Evolutionary conservation across 2,329 filamentous ascomycete genomes (phyloP), one percentile per base, ranked within the genome.

Genomic region (Fusarium drepaniforme): DNA sequence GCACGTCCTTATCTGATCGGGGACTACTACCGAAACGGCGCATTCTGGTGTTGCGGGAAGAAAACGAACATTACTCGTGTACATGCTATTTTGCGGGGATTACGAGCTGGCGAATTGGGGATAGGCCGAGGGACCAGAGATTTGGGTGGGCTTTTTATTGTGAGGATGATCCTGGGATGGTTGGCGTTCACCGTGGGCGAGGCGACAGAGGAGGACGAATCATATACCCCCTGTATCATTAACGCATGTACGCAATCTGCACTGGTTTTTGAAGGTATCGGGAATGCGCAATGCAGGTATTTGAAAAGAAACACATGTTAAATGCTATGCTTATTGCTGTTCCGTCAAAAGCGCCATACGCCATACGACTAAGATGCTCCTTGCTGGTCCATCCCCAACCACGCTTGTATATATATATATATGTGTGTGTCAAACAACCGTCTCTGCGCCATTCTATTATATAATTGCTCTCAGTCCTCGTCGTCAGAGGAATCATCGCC

Each of bases 401-500:
- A 6, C 9, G 33, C 40, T 18, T 23, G 4, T 64, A 35, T 35
- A 13, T 35, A 3, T 63, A 33, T 33, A 9, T 33, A 4, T 64
- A 38, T 28, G 23, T 1, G 12, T 37, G 11, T 28, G 5, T 42
- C 53, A 59, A 40, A 40, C 23, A 40, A 25, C 56, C 35, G 35
- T n/a, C 35, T 18, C 30, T 38, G 21, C 35, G 33, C 35, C 21
- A 13, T 9, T 35, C 13, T 56, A 33, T 44, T 33, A 15, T 23
- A 57, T 25, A 53, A 37, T 58, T 58, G 42, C 42, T 58, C 66
- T 74, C 46, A 78, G 28, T 78, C 73, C 23, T 81, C 82, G 5
- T 84, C 82, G 58, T 82, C 80, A 6, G 81, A 83, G 6, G 75
- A 82, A 59, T 82, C 81, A 44, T 80, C 80, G n/a, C 70, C 79